These are phyloP conservation scores for Drechslerella coelobrocha DNA, from an alignment of 2,329 filamentous ascomycete species.

Conservation along the genomic window DNA sequence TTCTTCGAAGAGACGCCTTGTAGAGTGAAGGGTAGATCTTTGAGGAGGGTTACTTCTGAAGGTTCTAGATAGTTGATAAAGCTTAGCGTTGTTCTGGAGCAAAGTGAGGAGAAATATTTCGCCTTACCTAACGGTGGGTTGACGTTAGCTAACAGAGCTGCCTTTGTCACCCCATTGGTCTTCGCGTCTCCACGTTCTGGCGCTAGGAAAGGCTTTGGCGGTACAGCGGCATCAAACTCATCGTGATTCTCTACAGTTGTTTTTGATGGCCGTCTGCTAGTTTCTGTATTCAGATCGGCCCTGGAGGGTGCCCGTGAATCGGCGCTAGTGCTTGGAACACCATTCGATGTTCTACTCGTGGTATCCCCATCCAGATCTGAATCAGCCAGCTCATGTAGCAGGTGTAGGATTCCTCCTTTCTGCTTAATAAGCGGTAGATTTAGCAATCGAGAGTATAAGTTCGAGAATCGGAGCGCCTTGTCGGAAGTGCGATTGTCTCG, in stretches of 20 bases:
- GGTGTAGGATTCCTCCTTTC: slow-evolving; percentile 95
- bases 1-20: slow-evolving; percentile 90
- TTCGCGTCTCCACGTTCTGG: slow-evolving; percentile 36
- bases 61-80: slow-evolving; percentile 62
- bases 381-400: slow-evolving; percentile 83
- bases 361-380: slow-evolving; percentile 56
- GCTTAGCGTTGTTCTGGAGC: slow-evolving; percentile 56
- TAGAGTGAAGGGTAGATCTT: slow-evolving; percentile 88
- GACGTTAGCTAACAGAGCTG: slow-evolving; percentile 34
- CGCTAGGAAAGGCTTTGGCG: slow-evolving; percentile 42
- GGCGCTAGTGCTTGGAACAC: slow-evolving; percentile 47
- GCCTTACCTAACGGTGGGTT: slow-evolving; percentile 33
- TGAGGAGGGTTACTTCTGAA: slow-evolving; percentile 70
- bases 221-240: slow-evolving; percentile 31
- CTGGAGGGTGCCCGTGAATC: slow-evolving; percentile 36
- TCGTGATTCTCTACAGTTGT: slow-evolving; percentile 16
- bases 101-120: slow-evolving; percentile 53
- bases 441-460: slow-evolving; percentile 85
- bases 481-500: slow-evolving; percentile 75
- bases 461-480: slow-evolving; percentile 82
- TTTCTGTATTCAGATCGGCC: slow-evolving; percentile 16
- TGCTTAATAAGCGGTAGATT: slow-evolving; percentile 90
- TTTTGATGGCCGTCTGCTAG: slow-evolving; percentile 26
- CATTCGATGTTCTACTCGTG: slow-evolving; percentile 20
- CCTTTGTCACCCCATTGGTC: slow-evolving; percentile 29